Conservation (phyloP, 805 yeast species). For the Metschnikowia santaceciliae region DNA sequence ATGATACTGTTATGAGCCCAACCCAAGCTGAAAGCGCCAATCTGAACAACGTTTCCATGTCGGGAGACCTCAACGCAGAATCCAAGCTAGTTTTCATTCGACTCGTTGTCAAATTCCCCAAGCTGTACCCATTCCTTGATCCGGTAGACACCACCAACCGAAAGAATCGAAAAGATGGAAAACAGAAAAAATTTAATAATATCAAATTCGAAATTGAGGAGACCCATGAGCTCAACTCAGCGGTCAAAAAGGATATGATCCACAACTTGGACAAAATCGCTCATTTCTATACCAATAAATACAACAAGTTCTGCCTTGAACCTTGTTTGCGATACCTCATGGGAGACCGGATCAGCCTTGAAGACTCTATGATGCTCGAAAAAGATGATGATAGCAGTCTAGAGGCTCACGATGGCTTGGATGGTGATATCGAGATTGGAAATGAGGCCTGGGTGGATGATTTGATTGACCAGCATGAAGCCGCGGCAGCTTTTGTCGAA, state of each 20-base stretch:
- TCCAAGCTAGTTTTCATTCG: constrained; percentile 57
- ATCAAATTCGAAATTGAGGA: constrained; percentile 66
- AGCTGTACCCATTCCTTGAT: constrained; percentile 60
- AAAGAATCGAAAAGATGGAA: constrained; percentile 1
- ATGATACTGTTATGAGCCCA: not conserved
- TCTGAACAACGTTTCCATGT: not conserved
- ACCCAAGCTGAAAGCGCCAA: constrained; percentile 5
- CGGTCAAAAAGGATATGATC: constrained; percentile 49
- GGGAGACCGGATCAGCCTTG: constrained; percentile 66
- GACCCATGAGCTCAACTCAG: constrained; percentile 59
- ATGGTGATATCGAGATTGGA: constrained; percentile 30
- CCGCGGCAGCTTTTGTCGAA: constrained; percentile 15
- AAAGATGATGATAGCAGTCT: constrained; percentile 20
- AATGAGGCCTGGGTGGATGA: constrained; percentile 43
- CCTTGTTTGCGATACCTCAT: constrained; percentile 69
- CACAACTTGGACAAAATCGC: constrained; percentile 53
- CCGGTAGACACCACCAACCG: constrained; percentile 29
- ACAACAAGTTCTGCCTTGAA: constrained; percentile 70
- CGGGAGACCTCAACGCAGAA: constrained; percentile 2
- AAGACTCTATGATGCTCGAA: constrained; percentile 30
- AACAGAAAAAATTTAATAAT: constrained; percentile 17
- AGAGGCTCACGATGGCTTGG: constrained; percentile 19
- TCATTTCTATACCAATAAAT: constrained; percentile 47
- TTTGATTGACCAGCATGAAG: constrained; percentile 35
- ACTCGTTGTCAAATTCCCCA: constrained; percentile 66